Base-by-base conservation (phyloP, 371 early-diverging fungal species). In the Mortierella polycephala region DNA sequence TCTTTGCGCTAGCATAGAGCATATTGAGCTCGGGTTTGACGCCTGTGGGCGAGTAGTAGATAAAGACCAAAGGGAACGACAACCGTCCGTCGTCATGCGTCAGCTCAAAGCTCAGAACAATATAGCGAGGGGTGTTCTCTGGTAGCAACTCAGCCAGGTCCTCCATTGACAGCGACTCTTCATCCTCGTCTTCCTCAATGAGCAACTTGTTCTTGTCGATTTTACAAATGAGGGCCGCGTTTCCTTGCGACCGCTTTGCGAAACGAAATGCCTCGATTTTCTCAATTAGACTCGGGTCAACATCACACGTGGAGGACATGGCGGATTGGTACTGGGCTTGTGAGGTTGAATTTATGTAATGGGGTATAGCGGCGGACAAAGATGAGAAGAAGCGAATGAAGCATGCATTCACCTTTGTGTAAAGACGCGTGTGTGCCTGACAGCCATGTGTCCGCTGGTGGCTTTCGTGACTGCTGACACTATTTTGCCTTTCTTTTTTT, bases 1-100 rank as follows among this genome's bases (percentile, higher is more conserved):
- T 86, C 75, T 88, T 90, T 40, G 91, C 88, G 61, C 89, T 89
- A 52, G 92, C 89, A 60, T 92, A 92, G 81, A 87, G 62, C 91
- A 92, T 91, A 62, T 85, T 82, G 18, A 85, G 62, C 39, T 84
- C 83, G 1, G 91, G 83, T 50, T 85, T 85, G 18, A 86, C 87
- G 7, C 89, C 84, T 11, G 62, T 69, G 7, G 93, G 93, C 14
- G 88, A 82, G 83, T 91, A 92, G 62, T 89, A 90, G 14, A 92
- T 76, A 50, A 91, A 89, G 1, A 90, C 77, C 20, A 92, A 67
- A 0, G 93, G 93, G 53, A 84, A 92, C 16, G 90, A 89, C 42
- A 81, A 76, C 0, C 92, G 86, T 18, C 91, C 91, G 64, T 92
- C 92, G n/a, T 64, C 58, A 63, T 89, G 88, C 57, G 75, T 84